These are phyloP conservation scores for Prunus campanulata DNA, from an alignment of 306 rosid species.

Conservation along the genomic window DNA sequence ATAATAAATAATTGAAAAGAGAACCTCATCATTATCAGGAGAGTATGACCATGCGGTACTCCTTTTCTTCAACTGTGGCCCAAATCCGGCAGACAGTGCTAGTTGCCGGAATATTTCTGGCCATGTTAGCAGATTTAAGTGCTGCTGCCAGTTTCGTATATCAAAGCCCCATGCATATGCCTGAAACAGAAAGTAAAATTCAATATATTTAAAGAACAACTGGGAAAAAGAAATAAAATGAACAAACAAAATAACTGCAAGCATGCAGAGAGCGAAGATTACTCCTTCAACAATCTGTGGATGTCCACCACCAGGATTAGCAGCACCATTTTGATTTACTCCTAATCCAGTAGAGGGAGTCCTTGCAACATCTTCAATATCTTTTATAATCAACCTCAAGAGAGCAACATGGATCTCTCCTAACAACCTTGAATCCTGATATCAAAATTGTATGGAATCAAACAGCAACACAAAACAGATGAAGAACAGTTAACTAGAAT, in stretches of 20 bases:
- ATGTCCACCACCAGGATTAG: slow-evolving; percentile 96
- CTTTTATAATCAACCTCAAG: slow-evolving; percentile 81
- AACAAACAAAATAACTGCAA: not conserved
- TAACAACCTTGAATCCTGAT: slow-evolving; percentile 92
- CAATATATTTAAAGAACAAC: slow-evolving; percentile 13
- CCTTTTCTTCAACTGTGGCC: slow-evolving; percentile 86
- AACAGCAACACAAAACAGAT: slow-evolving; percentile 6
- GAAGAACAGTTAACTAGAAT: slow-evolving; percentile 10
- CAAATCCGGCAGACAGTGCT: slow-evolving; percentile 91
- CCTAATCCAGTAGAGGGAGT: slow-evolving; percentile 81
- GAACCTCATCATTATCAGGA: slow-evolving; percentile 81
- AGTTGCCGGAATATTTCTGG: slow-evolving; percentile 91
- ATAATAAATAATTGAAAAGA: slow-evolving; percentile 4
- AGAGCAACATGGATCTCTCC: slow-evolving; percentile 93
- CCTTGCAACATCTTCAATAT: slow-evolving; percentile 98
- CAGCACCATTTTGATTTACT: slow-evolving; percentile 79
- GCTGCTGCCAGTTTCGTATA: slow-evolving; percentile 92
- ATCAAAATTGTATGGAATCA: slow-evolving; percentile 29
- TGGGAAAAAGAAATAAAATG: not conserved
- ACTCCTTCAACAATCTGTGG: slow-evolving; percentile 99
- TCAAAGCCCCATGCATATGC: slow-evolving; percentile 99
- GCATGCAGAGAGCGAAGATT: slow-evolving; percentile 23
- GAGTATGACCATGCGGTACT: slow-evolving; percentile 57
- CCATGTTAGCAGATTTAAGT: slow-evolving; percentile 91
- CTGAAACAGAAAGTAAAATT: slow-evolving; percentile 37